Evolutionary conservation across 1,284 basidiomycete genomes (phyloP), one percentile per base, ranked within the genome.

Genomic region (Agaricales sp.): DNA sequence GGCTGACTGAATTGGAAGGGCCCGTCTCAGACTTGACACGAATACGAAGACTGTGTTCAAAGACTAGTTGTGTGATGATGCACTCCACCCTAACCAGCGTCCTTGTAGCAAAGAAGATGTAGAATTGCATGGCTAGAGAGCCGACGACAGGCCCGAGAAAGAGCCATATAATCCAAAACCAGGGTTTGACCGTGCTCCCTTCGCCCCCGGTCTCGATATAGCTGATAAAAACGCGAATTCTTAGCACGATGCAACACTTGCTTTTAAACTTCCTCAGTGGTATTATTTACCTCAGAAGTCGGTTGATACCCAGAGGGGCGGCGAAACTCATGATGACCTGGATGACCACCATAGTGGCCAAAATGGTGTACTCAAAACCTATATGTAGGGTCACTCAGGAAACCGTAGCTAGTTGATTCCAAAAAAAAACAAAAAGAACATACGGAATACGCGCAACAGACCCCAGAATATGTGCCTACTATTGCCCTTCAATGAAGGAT

Each of bases 11-110:
- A 16, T 47, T 56, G 16, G 44, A 46, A 20, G 49, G 44, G 6
- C 60, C 47, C 1, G 63, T 61, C 54, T 77, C 73, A 2, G 76
- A 71, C 55, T 78, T 79, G 64, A 86, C 71, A 16, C 84, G 73
- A 38, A 87, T 77, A 35, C 82, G 73, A 2, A 87, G 67, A 1
- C 82, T 68, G 55, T 87, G 84, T 51, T 85, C 80, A 57, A 87
- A 85, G 3, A 87, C 64, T 2, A 87, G 70, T 54, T 86, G 76
- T 0, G 82, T 85, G 47, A 87, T 66, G 47, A 89, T 72, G 2
- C 73, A 72, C 59, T 87, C 80, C 11, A 41, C 25, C 26, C 50
- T 43, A 12, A 51, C 52, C 19, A 50, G 26, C 8, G 13, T 20
- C 61, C 68, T 52, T 54, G 73, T 71, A 11, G 64, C 64, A 41